These are phyloP conservation scores for rapeseed (Brassica napus) DNA, from an alignment of 345 rosid genomes.

Conservation along the genomic window Da-Ae NC_063450.1:41781001-41781500, in stretches of 20 bases:
- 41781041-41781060: slow-evolving; percentile 25
- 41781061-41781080: slow-evolving; percentile 29
- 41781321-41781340: slow-evolving; percentile 74
- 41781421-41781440: slow-evolving; percentile 37
- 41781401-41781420: neutral
- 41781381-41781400: slow-evolving; percentile 16
- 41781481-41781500: slow-evolving; percentile 26
- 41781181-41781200: slow-evolving; percentile 33
- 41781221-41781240: slow-evolving; percentile 13
- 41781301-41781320: slow-evolving; percentile 63
- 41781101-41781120: slow-evolving; percentile 26
- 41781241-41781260: neutral
- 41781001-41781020: slow-evolving; percentile 44
- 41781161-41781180: slow-evolving; percentile 37
- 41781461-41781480: slow-evolving; percentile 43
- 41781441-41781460: slow-evolving; percentile 51
- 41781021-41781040: slow-evolving; percentile 29
- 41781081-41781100: slow-evolving; percentile 42
- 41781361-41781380: neutral
- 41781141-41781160: slow-evolving; percentile 4
- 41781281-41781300: slow-evolving; percentile 36
- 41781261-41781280: slow-evolving; percentile 24
- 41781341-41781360: slow-evolving; percentile 38
- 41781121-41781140: slow-evolving; percentile 28
- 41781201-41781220: slow-evolving; percentile 34